phyloP scores from a whole-genome alignment of 2,329 filamentous ascomycete genomes.

The Sporothrix dimorphospora region DNA sequence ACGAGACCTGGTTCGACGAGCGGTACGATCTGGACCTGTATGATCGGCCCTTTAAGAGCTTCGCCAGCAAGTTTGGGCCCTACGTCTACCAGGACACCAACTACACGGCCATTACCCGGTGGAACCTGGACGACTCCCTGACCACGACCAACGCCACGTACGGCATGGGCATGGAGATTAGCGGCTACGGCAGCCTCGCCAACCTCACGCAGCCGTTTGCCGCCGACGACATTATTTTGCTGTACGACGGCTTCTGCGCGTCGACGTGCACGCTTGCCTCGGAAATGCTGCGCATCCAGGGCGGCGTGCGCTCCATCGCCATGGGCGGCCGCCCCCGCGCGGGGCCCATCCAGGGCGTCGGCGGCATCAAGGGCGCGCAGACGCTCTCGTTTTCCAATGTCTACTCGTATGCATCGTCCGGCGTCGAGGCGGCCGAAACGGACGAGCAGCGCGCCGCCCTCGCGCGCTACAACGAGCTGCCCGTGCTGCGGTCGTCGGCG shows the following conservation, averaged over 20 bases:
- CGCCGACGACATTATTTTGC: conserved; percentile 60
- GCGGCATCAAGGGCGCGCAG: conserved; percentile 64
- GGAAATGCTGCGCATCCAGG: conserved; percentile 40
- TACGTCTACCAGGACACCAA: conserved; percentile 51
- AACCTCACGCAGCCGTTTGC: conserved; percentile 58
- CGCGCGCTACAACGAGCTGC: conserved; percentile 24
- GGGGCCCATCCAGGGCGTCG: conserved; percentile 62
- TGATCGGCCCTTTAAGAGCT: conserved; percentile 54
- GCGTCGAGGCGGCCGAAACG: conserved; percentile 29
- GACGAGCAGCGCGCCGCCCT: conserved; percentile 28
- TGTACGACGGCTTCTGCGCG: conserved; percentile 47
- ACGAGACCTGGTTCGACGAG: conserved; percentile 48
- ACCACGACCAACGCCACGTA: conserved; percentile 46
- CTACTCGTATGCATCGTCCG: conserved; percentile 33
- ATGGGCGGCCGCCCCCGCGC: conserved; percentile 63
- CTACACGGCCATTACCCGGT: conserved; percentile 57
- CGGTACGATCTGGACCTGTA: conserved; percentile 54
- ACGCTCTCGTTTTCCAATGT: conserved; percentile 21
- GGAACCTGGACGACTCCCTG: conserved; percentile 52
- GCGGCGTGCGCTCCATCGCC: conserved; percentile 59
- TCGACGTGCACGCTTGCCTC: conserved; percentile 41
- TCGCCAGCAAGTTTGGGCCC: conserved; percentile 50
- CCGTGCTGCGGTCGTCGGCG: conserved; percentile 28
- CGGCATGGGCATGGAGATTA: conserved; percentile 50
- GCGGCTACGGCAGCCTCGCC: conserved; percentile 52